phyloP scores from a whole-genome alignment of 805 yeast genomes.

The Wickerhamiella sorbophila region DNA sequence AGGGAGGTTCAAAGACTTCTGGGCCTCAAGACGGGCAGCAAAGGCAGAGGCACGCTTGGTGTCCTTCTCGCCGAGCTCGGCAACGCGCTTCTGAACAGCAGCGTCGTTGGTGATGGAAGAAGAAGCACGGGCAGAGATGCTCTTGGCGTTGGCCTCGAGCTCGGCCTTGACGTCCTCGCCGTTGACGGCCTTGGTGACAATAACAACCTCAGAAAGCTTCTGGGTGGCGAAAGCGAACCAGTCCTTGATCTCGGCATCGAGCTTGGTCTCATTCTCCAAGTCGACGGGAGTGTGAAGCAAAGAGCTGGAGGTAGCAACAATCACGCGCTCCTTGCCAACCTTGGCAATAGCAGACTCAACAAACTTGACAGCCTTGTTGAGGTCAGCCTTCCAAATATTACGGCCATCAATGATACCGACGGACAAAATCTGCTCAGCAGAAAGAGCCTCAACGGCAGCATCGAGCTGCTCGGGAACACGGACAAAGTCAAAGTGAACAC shows the following conservation, averaged over 20 bases:
- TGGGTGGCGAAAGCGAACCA: slow-evolving; percentile 99
- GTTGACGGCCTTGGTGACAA: slow-evolving; percentile 73
- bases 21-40: slow-evolving; percentile 75
- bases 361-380: slow-evolving; percentile 63
- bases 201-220: slow-evolving; percentile 83
- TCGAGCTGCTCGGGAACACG: slow-evolving; percentile 95
- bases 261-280: slow-evolving; percentile 79
- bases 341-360: slow-evolving; percentile 72
- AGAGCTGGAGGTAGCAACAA: slow-evolving; percentile 92
- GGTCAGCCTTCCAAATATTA: slow-evolving; percentile 98
- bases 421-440: slow-evolving; percentile 65
- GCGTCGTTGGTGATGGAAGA: slow-evolving; percentile 86
- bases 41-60: slow-evolving; percentile 79
- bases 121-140: slow-evolving; percentile 70
- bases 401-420: slow-evolving; percentile 98
- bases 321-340: slow-evolving; percentile 63
- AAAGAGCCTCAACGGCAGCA: slow-evolving; percentile 53
- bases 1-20: slow-evolving; percentile 85
- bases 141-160: slow-evolving; percentile 73
- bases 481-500: slow-evolving; percentile 92
- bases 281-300: slow-evolving; percentile 98
- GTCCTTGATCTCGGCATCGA: slow-evolving; percentile 81
- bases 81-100: slow-evolving; percentile 76
- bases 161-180: slow-evolving; percentile 53
- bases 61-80: slow-evolving; percentile 47